Percentiles rank a stretch among this genome's conserved stretches.
phyloP scores from a whole-genome alignment of 139 green algal species.

The Chlorella sp. region DNA sequence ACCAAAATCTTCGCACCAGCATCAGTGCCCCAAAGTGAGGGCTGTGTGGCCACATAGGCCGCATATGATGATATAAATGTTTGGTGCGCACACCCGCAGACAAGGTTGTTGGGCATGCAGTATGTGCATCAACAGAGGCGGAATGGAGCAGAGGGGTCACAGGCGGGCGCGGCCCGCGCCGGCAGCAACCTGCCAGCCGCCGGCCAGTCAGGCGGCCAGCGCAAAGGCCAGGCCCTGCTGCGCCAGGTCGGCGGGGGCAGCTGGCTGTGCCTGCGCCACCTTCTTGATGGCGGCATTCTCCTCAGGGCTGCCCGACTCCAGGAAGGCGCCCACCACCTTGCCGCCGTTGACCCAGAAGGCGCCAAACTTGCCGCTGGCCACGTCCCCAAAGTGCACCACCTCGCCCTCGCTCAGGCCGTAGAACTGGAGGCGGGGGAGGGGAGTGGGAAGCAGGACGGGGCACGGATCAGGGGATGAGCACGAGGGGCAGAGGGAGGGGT shows the following conservation, averaged over 20 bases:
- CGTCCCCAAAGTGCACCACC: slow-evolving; percentile 66
- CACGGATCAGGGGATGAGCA: too few species aligned
- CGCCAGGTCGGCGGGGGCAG: slow-evolving; percentile 45
- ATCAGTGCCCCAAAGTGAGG: too few species aligned
- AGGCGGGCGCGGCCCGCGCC: too few species aligned
- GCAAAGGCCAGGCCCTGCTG: slow-evolving; percentile 20
- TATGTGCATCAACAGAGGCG: too few species aligned
- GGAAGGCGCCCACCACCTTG: slow-evolving; percentile 86
- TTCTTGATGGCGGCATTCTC: slow-evolving; percentile 80
- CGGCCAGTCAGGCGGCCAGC: not conserved
- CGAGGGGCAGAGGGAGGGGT: not conserved
- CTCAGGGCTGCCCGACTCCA: slow-evolving; percentile 80
- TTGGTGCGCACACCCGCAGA: too few species aligned
- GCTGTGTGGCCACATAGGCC: too few species aligned
- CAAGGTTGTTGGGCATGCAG: too few species aligned
- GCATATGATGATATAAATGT: too few species aligned
- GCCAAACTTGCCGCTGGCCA: slow-evolving; percentile 80
- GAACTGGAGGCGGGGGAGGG: slow-evolving; percentile 57
- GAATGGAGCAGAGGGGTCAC: too few species aligned
- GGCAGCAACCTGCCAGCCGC: not conserved
- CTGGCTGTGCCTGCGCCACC: slow-evolving; percentile 50
- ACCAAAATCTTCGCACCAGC: too few species aligned
- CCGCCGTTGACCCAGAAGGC: slow-evolving; percentile 85
- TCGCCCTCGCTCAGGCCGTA: slow-evolving; percentile 68
- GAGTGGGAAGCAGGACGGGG: not conserved